phyloP scores from a whole-genome alignment of 495 filamentous ascomycete species.

The Penicillium nucicola region DNA sequence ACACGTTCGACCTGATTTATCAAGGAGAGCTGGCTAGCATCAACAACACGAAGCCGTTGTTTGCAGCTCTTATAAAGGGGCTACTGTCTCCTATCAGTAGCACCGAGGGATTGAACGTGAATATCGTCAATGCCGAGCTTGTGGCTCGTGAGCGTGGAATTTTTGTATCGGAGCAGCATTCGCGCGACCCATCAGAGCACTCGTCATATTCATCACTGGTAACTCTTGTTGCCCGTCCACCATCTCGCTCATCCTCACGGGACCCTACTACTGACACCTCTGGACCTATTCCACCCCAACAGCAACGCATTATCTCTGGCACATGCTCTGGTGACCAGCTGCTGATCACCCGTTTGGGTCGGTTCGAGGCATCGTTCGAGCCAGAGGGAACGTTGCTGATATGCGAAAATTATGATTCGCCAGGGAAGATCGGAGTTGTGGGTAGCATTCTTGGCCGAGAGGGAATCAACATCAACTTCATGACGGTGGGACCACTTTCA shows the following conservation, averaged over 20 bases:
- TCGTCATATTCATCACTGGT: slow-evolving; percentile 57
- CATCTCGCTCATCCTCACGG: slow-evolving; percentile 23
- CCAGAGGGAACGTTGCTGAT: slow-evolving; percentile 64
- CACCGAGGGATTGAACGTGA: slow-evolving; percentile 59
- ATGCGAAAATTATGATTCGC: slow-evolving; percentile 67
- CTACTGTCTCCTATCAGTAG: slow-evolving; percentile 57
- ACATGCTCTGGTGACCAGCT: slow-evolving; percentile 56
- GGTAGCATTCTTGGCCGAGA: slow-evolving; percentile 59
- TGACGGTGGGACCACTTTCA: slow-evolving; percentile 59
- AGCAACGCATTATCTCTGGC: slow-evolving; percentile 60
- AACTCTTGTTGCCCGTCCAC: slow-evolving; percentile 49
- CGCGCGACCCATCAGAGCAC: slow-evolving; percentile 45
- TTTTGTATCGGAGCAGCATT: slow-evolving; percentile 61
- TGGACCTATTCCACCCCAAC: slow-evolving; percentile 1
- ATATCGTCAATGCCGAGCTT: slow-evolving; percentile 70
- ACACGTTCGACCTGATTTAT: slow-evolving; percentile 67
- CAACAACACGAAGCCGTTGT: slow-evolving; percentile 64
- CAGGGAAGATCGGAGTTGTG: slow-evolving; percentile 71
- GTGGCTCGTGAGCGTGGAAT: slow-evolving; percentile 68
- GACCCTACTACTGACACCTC: slow-evolving; percentile 10
- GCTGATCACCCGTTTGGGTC: slow-evolving; percentile 62
- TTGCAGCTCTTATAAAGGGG: slow-evolving; percentile 68
- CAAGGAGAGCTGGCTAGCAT: slow-evolving; percentile 61
- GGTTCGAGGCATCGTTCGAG: slow-evolving; percentile 61
- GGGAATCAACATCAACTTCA: slow-evolving; percentile 67